Base-by-base conservation (phyloP, 2,329 filamentous ascomycete species). In the Xylariaceae sp. region DNA sequence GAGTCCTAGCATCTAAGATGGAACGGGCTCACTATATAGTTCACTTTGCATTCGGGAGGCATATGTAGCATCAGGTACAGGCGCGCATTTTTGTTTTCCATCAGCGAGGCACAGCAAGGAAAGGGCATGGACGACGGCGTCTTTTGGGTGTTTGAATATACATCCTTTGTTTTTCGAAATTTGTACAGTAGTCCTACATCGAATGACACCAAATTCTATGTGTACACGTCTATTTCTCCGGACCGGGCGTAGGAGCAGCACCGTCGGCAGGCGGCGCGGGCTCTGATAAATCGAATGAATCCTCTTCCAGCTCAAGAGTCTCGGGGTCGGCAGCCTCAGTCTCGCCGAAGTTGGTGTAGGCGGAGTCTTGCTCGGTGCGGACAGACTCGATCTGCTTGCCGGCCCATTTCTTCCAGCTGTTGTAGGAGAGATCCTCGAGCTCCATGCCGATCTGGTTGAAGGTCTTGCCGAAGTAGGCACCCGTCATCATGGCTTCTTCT, bases 401-500 rank as follows among this genome's bases (percentile, higher is more conserved):
- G 33, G 62, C 61, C 61, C 61, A 63, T 34, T 55, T 63, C 62
- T 90, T 92, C 93, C 93, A 98, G 52, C 74, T 72, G 67, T 96
- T 88, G 66, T 83, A 95, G 49, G 82, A 74, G 57, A 77, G 69
- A 68, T 94, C 83, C 69, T 98, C 93, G 42, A 95, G 75, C 51
- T 83, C 73, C 81, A 93, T 87, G 54, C 88, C 83, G 45, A 95
- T 74, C 49, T 95, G 84, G 41, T 90, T 65, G 48, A 79, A 76
- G 34, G 80, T 75, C 67, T 85, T 86, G 64, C 89, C 89, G 64
- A 97, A 97, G 74, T 89, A 89, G 40, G 90, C 91, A 42, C 93
- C 93, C 5, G 86, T 85, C 58, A 86, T 80, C 52, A 83, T 74
- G 22, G 93, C 92, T 69, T 98, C 93, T 69, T 98, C 93, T 40